A percentile compares a stretch with the other conserved stretches of the same genome.
Conservation (phyloP, 1,284 basidiomycete species). For the Singerocomus inundabilis region DNA sequence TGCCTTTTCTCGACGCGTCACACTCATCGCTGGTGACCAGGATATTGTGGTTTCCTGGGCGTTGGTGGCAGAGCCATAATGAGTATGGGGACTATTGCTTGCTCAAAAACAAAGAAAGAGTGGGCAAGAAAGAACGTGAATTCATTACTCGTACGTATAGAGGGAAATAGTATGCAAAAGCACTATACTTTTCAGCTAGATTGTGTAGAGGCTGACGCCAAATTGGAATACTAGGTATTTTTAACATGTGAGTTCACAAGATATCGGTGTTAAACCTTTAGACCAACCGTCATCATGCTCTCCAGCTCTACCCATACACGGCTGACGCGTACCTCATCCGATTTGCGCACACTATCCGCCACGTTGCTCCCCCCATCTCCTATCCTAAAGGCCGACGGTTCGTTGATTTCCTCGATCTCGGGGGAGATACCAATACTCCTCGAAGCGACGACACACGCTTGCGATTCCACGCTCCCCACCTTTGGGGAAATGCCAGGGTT, state of each 20-base stretch:
- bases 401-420: constrained; percentile 42
- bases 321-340: constrained; percentile 37
- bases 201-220: constrained; percentile 20
- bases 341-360: constrained; percentile 30
- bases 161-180: constrained; percentile 8
- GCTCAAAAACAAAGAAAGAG: constrained; percentile 50
- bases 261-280: not conserved
- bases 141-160: constrained; percentile 16
- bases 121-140: constrained; percentile 41
- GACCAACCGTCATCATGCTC: constrained; percentile 12
- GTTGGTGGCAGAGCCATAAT: constrained; percentile 61
- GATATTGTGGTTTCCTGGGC: constrained; percentile 74
- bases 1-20: constrained; percentile 78
- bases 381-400: constrained; percentile 40
- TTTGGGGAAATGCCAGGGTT: not conserved
- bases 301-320: constrained; percentile 16
- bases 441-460: constrained; percentile 24
- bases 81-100: constrained; percentile 73
- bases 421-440: constrained; percentile 58
- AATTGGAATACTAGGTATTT: constrained; percentile 24
- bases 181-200: constrained; percentile 7
- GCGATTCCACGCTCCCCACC: constrained; percentile 2
- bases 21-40: constrained; percentile 71
- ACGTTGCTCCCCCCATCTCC: constrained; percentile 48
- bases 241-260: constrained; percentile 4